These are phyloP conservation scores for Tolypocladium endophyticum DNA, from an alignment of 2,329 filamentous ascomycete species.

Conservation along the genomic window DNA sequence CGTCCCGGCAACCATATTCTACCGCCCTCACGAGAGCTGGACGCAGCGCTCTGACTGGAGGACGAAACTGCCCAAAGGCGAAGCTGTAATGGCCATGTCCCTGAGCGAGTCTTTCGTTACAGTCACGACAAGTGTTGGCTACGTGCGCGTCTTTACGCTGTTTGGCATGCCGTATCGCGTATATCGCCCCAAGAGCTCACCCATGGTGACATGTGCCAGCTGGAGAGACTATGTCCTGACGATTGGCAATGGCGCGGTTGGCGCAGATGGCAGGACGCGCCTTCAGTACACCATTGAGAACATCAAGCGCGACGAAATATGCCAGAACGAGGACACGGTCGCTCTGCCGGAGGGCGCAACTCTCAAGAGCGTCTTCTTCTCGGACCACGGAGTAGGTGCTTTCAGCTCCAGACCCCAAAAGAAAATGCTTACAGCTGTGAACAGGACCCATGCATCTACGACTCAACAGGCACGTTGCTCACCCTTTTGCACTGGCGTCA, in stretches of 20 bases:
- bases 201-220: constrained; percentile 84
- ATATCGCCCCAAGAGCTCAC: constrained; percentile 82
- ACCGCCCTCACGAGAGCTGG: constrained; percentile 95
- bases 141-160: constrained; percentile 85
- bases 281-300: constrained; percentile 91
- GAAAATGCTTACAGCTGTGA: background rate
- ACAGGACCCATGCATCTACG: constrained; percentile 91
- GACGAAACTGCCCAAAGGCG: constrained; percentile 76
- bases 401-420: too few species aligned
- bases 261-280: constrained; percentile 64
- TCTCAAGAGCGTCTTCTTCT: constrained; percentile 81
- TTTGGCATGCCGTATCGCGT: constrained; percentile 85
- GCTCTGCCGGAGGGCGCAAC: constrained; percentile 66
- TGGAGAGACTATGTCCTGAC: constrained; percentile 97
- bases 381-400: constrained; percentile 66
- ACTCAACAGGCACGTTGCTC: constrained; percentile 79
- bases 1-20: constrained; percentile 73
- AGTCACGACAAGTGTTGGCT: constrained; percentile 75
- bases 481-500: constrained; percentile 85
- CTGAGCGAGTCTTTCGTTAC: constrained; percentile 86
- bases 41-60: constrained; percentile 85
- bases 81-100: constrained; percentile 78
- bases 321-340: constrained; percentile 86
- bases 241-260: constrained; percentile 82
- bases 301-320: constrained; percentile 85